phyloP scores from a whole-genome alignment of 176 grass and related monocot species.

The Ananas comosus region DNA sequence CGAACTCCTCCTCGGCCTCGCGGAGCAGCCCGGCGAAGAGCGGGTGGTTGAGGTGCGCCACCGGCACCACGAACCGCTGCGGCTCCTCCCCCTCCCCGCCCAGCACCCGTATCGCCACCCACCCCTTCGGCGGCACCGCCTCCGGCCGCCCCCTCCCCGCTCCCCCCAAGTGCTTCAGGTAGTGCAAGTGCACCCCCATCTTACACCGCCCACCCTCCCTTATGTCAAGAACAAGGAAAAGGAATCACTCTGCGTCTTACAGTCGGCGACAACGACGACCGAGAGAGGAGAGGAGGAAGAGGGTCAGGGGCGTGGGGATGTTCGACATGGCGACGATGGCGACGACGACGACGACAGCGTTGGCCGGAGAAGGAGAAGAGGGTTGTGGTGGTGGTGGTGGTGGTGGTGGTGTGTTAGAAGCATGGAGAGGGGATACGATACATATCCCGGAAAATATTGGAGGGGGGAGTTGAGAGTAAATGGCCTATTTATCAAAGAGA shows the following conservation, averaged over 20 bases:
- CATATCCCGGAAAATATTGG: too few relatives aligned
- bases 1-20: slow-evolving; percentile 46
- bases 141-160: not conserved
- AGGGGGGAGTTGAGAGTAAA: too few relatives aligned
- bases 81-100: slow-evolving; percentile 16
- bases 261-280: too few relatives aligned
- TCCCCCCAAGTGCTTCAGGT: not conserved
- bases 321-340: slow-evolving; percentile 42
- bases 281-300: slow-evolving; percentile 38
- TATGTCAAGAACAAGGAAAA: too few relatives aligned
- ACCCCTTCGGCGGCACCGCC: not conserved
- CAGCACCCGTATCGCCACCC: not conserved
- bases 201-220: too few relatives aligned
- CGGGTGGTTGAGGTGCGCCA: slow-evolving; percentile 36
- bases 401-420: too few relatives aligned
- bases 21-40: slow-evolving; percentile 45
- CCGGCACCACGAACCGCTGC: slow-evolving; percentile 40
- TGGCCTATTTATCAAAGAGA: too few relatives aligned
- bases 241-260: too few relatives aligned
- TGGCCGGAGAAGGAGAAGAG: too few relatives aligned
- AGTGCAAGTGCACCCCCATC: not conserved
- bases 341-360: too few relatives aligned
- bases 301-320: slow-evolving; percentile 65
- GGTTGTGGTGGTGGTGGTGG: too few relatives aligned
- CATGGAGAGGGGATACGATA: too few relatives aligned